A percentile compares a stretch with the other conserved stretches of the same genome.
These are phyloP conservation scores for Hypomyces perniciosus DNA, from an alignment of 2,329 filamentous ascomycete genomes.

Conservation along the genomic window DNA sequence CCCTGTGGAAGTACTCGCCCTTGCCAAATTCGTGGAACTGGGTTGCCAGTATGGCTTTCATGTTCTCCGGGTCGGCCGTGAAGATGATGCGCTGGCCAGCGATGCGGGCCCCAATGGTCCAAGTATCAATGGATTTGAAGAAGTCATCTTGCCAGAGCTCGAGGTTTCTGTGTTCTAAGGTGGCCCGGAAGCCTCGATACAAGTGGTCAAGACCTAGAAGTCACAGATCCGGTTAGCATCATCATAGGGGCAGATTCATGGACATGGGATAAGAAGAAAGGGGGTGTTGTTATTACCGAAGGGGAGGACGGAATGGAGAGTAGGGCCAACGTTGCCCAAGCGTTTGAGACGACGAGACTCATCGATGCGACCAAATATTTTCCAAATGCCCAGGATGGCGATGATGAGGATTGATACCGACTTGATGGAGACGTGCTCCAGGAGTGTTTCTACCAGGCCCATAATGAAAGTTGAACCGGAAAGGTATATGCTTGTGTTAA, in stretches of 20 bases:
- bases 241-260: background rate
- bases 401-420: constrained; percentile 32
- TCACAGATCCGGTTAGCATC: background rate
- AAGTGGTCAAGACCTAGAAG: constrained; percentile 57
- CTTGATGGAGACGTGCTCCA: constrained; percentile 39
- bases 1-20: constrained; percentile 64
- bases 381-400: constrained; percentile 33
- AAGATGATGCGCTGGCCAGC: constrained; percentile 58
- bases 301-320: constrained; percentile 34
- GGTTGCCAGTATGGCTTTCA: constrained; percentile 79
- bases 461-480: constrained; percentile 25
- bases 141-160: constrained; percentile 57
- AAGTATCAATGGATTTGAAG: constrained; percentile 31
- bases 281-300: constrained; percentile 33
- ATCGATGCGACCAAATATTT: constrained; percentile 32
- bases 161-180: constrained; percentile 49
- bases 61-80: constrained; percentile 80
- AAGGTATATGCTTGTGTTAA: too few relatives aligned
- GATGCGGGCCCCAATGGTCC: constrained; percentile 55
- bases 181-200: constrained; percentile 46
- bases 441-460: constrained; percentile 44
- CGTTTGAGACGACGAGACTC: constrained; percentile 39
- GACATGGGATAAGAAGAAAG: background rate
- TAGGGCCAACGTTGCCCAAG: constrained; percentile 38
- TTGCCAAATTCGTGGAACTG: constrained; percentile 84